These are phyloP conservation scores for Penicillium sp. DNA, from an alignment of 2,329 filamentous ascomycete species.

Conservation along the genomic window DNA sequence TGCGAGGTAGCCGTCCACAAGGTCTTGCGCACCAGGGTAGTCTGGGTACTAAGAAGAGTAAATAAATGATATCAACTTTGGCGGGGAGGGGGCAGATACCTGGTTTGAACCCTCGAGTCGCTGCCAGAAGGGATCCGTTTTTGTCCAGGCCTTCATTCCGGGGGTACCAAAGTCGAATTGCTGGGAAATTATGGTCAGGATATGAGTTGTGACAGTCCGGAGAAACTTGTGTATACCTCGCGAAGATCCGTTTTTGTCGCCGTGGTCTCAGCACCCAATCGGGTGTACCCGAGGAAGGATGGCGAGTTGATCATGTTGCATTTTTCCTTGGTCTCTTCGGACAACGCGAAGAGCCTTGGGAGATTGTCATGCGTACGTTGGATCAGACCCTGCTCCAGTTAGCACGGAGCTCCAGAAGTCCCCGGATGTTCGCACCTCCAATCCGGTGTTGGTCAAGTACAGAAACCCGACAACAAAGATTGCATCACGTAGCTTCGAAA, in stretches of 20 bases:
- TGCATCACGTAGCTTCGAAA: constrained; percentile 31
- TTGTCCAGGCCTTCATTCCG: constrained; percentile 28
- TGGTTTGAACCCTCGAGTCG: constrained; percentile 34
- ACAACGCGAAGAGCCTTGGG: constrained; percentile 28
- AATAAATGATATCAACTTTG: neutral
- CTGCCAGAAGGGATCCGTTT: constrained; percentile 50
- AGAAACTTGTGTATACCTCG: constrained; percentile 25
- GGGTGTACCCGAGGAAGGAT: constrained; percentile 36
- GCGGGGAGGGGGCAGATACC: constrained; percentile 8
- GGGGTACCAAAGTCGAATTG: constrained; percentile 47
- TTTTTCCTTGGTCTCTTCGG: constrained; percentile 27
- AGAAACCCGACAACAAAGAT: constrained; percentile 40
- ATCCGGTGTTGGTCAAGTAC: constrained; percentile 37
- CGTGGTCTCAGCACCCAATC: constrained; percentile 37
- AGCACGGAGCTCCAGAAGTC: neutral
- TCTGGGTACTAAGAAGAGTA: constrained; percentile 26
- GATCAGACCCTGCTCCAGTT: constrained; percentile 21
- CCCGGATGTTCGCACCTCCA: constrained; percentile 26
- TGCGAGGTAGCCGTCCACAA: constrained; percentile 53
- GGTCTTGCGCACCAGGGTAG: constrained; percentile 20
- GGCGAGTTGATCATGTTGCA: constrained; percentile 38
- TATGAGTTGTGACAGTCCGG: neutral
- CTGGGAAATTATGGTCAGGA: constrained; percentile 27
- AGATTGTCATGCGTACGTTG: constrained; percentile 23
- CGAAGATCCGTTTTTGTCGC: constrained; percentile 32